Percentiles rank a stretch among this genome's conserved stretches.
Evolutionary conservation across 192 early-diverging fungal species (phyloP).

Genomic region (Phycomyces blakesleeanus): DNA sequence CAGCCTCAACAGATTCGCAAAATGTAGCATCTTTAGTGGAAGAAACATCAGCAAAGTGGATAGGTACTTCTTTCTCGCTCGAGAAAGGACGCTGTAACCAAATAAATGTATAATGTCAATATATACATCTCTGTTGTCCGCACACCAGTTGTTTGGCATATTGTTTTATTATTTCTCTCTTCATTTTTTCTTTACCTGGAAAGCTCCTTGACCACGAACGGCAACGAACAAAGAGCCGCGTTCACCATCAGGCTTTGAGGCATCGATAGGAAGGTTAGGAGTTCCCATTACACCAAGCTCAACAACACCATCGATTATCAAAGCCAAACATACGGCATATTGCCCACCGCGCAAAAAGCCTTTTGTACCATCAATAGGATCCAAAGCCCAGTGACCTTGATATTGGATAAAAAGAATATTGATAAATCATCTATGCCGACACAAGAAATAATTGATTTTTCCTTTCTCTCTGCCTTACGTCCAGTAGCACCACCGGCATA

Average conservation of each 20-base stretch:
- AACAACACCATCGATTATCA: constrained; percentile 86
- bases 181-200: constrained; percentile 66
- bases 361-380: constrained; percentile 96
- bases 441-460: too few relatives aligned
- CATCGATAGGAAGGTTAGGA: constrained; percentile 71
- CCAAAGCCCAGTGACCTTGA: constrained; percentile 68
- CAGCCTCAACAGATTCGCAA: constrained; percentile 94
- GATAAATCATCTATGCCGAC: too few relatives aligned
- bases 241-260: constrained; percentile 55
- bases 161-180: too few relatives aligned
- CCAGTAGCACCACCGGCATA: constrained; percentile 74
- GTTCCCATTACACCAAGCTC: constrained; percentile 87
- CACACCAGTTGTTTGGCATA: too few relatives aligned
- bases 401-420: not conserved
- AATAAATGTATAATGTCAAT: too few relatives aligned
- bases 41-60: constrained; percentile 54
- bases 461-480: constrained; percentile 41
- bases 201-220: constrained; percentile 84
- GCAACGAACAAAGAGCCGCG: constrained; percentile 84
- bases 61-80: constrained; percentile 50
- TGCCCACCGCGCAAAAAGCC: constrained; percentile 97
- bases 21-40: constrained; percentile 66
- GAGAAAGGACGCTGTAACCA: constrained; percentile 54
- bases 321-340: constrained; percentile 92
- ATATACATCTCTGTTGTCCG: too few relatives aligned